Evolutionary conservation across 2,329 filamentous ascomycete genomes (phyloP).

Genomic region (Juglanconis juglandina): DNA sequence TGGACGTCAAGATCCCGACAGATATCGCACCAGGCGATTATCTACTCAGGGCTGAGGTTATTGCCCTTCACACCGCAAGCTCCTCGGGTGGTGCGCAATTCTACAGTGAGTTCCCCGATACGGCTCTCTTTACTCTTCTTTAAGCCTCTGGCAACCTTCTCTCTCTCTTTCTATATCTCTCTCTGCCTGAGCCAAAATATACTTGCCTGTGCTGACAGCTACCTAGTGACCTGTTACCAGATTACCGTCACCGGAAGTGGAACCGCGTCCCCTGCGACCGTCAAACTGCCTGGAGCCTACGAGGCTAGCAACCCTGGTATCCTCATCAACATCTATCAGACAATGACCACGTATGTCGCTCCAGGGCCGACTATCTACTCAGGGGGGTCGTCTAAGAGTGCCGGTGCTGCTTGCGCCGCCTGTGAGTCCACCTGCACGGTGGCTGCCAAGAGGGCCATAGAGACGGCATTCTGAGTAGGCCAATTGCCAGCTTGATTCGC

Average conservation of each 20-base stretch:
- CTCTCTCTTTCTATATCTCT: too few relatives aligned
- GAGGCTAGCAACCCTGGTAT: constrained; percentile 42
- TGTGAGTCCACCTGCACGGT: constrained; percentile 38
- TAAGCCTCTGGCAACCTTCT: too few relatives aligned
- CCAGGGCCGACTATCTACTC: constrained; percentile 42
- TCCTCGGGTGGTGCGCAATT: constrained; percentile 32
- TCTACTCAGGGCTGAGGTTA: constrained; percentile 46
- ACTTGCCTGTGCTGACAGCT: background rate
- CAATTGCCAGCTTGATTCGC: too few relatives aligned
- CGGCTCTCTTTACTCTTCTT: too few relatives aligned
- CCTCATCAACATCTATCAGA: constrained; percentile 44
- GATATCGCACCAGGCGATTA: constrained; percentile 36
- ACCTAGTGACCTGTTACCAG: constrained; percentile 34
- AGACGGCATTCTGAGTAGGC: background rate
- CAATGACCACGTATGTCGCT: constrained; percentile 37
- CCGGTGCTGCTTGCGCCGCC: constrained; percentile 37
- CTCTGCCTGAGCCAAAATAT: too few relatives aligned
- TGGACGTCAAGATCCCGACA: constrained; percentile 34
- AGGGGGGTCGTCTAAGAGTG: constrained; percentile 37
- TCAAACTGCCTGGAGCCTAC: constrained; percentile 43
- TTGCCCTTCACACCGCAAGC: constrained; percentile 44
- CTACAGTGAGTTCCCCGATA: constrained; percentile 24
- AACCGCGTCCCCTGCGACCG: constrained; percentile 27
- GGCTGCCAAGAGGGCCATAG: constrained; percentile 12
- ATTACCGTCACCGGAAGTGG: constrained; percentile 29